Conservation (phyloP, 331 rosid species). For the Ulmus americana region DNA sequence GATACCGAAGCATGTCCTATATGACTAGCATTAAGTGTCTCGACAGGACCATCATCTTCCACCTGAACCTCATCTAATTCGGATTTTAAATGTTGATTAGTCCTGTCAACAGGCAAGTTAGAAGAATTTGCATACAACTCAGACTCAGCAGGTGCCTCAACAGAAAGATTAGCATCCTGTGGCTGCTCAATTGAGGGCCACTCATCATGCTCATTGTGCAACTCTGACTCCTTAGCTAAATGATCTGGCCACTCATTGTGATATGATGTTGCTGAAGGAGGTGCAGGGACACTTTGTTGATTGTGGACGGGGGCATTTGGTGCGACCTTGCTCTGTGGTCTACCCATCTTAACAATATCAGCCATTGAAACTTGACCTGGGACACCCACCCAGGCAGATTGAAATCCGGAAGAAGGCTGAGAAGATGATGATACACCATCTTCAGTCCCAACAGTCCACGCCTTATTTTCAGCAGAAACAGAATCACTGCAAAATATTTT, state of each 20-base stretch:
- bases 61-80: constrained; percentile 43
- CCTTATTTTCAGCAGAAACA: constrained; percentile 47
- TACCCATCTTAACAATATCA: constrained; percentile 96
- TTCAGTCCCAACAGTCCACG: constrained; percentile 26
- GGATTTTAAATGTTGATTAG: constrained; percentile 34
- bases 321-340: constrained; percentile 57
- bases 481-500: constrained; percentile 56
- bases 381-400: constrained; percentile 62
- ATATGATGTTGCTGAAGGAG: constrained; percentile 37
- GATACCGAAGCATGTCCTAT: constrained; percentile 52
- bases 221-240: constrained; percentile 43
- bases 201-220: constrained; percentile 51
- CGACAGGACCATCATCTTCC: constrained; percentile 49
- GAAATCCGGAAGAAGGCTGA: constrained; percentile 61
- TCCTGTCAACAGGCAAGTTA: constrained; percentile 36
- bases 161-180: constrained; percentile 41
- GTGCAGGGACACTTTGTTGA: constrained; percentile 38
- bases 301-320: constrained; percentile 48
- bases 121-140: constrained; percentile 47
- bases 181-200: constrained; percentile 88
- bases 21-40: constrained; percentile 35
- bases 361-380: constrained; percentile 98
- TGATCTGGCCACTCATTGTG: constrained; percentile 45
- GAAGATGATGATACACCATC: constrained; percentile 57
- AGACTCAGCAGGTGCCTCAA: constrained; percentile 42